Percentiles rank a stretch among this genome's conserved stretches.
Evolutionary conservation across 345 rosid species (phyloP).

Genomic region (Citrus medica): DNA sequence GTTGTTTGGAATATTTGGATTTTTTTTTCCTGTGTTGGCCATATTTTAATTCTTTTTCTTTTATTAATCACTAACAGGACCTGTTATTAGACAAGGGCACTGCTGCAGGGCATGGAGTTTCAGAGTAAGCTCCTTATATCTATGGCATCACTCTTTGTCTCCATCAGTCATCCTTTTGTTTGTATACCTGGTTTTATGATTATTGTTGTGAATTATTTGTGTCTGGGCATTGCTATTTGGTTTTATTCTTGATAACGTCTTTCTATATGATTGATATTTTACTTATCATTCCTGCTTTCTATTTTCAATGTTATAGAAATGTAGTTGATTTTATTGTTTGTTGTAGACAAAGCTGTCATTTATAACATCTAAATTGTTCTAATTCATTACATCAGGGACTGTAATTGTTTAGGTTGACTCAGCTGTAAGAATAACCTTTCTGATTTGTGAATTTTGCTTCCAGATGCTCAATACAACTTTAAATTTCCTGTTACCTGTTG

Average conservation of each 20-base stretch:
- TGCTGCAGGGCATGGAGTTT: slow-evolving; percentile 37
- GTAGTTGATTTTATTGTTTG: not conserved
- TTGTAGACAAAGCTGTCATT: not conserved
- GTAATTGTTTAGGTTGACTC: not conserved
- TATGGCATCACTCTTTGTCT: not conserved
- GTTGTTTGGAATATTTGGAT: not conserved
- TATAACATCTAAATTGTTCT: not conserved
- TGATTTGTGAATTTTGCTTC: not conserved
- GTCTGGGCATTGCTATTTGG: not conserved
- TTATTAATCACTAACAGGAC: slow-evolving; percentile 49
- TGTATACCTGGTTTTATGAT: slow-evolving; percentile 7
- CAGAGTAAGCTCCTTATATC: slow-evolving; percentile 43
- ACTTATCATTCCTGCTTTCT: not conserved
- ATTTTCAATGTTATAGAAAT: not conserved
- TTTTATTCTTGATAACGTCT: not conserved
- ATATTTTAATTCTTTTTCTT: slow-evolving; percentile 7
- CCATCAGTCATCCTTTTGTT: not conserved
- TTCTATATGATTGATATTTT: not conserved
- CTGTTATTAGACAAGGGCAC: slow-evolving; percentile 56
- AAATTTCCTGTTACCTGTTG: not conserved
- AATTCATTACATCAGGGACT: not conserved
- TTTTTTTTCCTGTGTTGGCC: not conserved
- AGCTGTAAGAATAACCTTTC: not conserved
- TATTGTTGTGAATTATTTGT: slow-evolving; percentile 30
- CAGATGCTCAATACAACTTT: not conserved